Evolutionary conservation across 2,329 filamentous ascomycete genomes (phyloP), one percentile per base, ranked within the genome.

Genomic region (Phyllosticta citrichinensis): DNA sequence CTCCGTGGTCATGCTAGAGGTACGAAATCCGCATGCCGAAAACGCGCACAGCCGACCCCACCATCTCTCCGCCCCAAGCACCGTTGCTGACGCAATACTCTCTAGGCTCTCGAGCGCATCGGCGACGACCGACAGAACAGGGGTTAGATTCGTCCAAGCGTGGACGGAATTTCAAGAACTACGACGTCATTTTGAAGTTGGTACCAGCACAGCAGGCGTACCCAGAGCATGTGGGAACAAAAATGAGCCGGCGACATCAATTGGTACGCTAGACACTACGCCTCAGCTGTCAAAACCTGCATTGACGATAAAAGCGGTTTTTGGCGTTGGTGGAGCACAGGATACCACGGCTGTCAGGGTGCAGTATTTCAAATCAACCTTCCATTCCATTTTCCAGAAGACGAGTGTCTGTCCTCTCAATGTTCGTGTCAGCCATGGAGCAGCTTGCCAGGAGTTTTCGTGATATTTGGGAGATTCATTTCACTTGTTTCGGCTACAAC

Each of bases 1-100:
- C 78, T 96, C 93, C 1, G 92, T 99, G 25, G 92, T 99, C 61
- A 97, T 99, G 93, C 84, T 99, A 61, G 95, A 99, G 77, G 90
- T 68, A 62, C 58, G 62, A 59, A 17, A 53, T 22, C 27, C 22
- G 17, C 17, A 12, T 40, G 6, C 8, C 55, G 5, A 6, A 57
- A 27, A 51, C 22, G 17, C 14, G 22, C 22, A 11, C 12, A 22
- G 10, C 14, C 25, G 19, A n/a, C 40, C 19, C 20, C 11, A 9
- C n/a, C n/a, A 24, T 53, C 20, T 52, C 12, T n/a, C 3, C 19
- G 27, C 22, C n/a, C 3, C n/a, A 24, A 40, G 10, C 54, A n/a
- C 17, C 5, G 47, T 27, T n/a, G 8, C 54, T 54, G n/a, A 57
- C 50, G 10, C 22, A 14, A 9, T 11, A 4, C n/a, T 27, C 52